Evolutionary conservation across 257 asterid species (phyloP).

Genomic region (Solanum clarkiae): DNA sequence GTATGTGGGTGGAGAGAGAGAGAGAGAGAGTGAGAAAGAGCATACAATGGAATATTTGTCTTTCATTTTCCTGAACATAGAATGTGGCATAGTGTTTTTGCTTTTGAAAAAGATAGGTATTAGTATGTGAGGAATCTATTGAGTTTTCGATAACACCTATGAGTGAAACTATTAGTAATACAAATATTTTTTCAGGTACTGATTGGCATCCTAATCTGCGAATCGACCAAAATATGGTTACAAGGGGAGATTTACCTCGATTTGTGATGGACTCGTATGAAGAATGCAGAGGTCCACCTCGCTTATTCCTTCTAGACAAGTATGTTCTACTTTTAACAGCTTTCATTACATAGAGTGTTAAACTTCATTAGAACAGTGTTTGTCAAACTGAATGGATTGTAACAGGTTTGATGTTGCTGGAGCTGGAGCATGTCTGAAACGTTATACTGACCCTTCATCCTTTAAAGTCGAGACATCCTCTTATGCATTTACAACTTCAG

Average conservation of each 20-base stretch:
- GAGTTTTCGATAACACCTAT: background rate
- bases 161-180: background rate
- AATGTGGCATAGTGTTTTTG: background rate
- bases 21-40: background rate
- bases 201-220: slow-evolving; percentile 79
- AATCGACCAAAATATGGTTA: slow-evolving; percentile 51
- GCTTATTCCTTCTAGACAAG: slow-evolving; percentile 94
- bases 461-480: slow-evolving; percentile 47
- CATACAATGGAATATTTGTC: background rate
- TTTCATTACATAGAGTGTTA: background rate
- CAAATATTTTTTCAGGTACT: slow-evolving; percentile 37
- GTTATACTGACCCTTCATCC: slow-evolving; percentile 90
- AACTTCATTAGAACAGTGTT: background rate
- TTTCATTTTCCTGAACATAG: background rate
- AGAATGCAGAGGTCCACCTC: slow-evolving; percentile 98
- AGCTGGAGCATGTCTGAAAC: slow-evolving; percentile 94
- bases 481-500: background rate
- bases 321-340: slow-evolving; percentile 15
- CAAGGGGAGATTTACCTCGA: slow-evolving; percentile 80
- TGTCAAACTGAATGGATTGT: background rate
- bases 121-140: background rate
- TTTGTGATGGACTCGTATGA: slow-evolving; percentile 93
- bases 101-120: background rate
- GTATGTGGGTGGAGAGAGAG: background rate
- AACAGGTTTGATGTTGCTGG: slow-evolving; percentile 95